These are phyloP conservation scores for Strobilomyces dryophilus DNA, from an alignment of 768 basidiomycete genomes.

Conservation along the genomic window DNA sequence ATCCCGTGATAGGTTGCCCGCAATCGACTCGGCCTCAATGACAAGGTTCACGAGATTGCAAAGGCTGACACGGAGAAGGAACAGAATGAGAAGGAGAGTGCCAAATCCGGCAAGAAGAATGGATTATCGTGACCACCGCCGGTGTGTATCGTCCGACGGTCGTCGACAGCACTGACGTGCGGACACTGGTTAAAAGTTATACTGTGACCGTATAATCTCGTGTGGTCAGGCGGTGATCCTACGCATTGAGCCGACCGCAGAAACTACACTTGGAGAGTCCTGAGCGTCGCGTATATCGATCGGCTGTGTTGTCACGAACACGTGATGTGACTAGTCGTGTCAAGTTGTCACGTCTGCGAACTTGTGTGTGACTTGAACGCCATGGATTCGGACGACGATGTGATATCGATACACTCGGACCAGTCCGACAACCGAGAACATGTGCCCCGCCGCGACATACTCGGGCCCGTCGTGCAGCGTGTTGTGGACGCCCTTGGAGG, in stretches of 20 bases:
- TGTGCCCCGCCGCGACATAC: slow-evolving; percentile 45
- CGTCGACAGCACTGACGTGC: background rate
- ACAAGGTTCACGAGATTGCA: slow-evolving; percentile 76
- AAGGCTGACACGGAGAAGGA: slow-evolving; percentile 58
- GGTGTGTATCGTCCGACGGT: background rate
- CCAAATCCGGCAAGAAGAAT: slow-evolving; percentile 36
- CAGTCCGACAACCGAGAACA: slow-evolving; percentile 27
- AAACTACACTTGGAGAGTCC: slow-evolving; percentile 2
- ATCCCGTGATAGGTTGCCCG: slow-evolving; percentile 66
- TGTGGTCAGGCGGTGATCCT: background rate
- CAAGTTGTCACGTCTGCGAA: slow-evolving; percentile 12
- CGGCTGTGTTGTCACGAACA: slow-evolving; percentile 7
- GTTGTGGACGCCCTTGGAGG: slow-evolving; percentile 84
- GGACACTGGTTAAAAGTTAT: background rate
- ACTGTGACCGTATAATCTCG: background rate
- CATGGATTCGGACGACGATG: slow-evolving; percentile 35
- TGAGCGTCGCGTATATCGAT: background rate
- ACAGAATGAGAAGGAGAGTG: slow-evolving; percentile 57
- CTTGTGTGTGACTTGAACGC: background rate
- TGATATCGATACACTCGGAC: slow-evolving; percentile 32
- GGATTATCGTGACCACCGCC: slow-evolving; percentile 21
- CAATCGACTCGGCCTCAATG: slow-evolving; percentile 88
- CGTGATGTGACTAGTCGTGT: slow-evolving; percentile 30
- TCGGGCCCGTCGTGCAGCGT: slow-evolving; percentile 64
- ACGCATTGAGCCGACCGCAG: background rate